Conservation (phyloP, 2,329 filamentous ascomycete species). For the Cladophialophora psammophila region DNA sequence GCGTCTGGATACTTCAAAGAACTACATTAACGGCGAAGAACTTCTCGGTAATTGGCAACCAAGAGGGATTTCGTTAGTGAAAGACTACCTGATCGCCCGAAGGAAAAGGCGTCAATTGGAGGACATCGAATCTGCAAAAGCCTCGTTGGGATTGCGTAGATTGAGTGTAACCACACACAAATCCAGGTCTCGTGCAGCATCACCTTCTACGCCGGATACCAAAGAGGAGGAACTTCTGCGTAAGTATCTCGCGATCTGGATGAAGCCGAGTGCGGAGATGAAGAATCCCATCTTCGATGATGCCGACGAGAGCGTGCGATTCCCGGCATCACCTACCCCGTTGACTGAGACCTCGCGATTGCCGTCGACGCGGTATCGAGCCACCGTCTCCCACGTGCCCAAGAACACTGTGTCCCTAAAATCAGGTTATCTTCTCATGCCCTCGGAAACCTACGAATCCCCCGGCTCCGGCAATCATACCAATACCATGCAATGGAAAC, state of each 20-base stretch:
- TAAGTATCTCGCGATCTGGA: constrained; percentile 44
- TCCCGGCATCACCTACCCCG: constrained; percentile 37
- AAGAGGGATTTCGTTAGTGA: constrained; percentile 86
- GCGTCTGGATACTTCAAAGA: constrained; percentile 93
- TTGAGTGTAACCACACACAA: constrained; percentile 40
- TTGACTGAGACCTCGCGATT: constrained; percentile 42
- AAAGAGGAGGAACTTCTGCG: constrained; percentile 50
- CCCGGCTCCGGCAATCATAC: constrained; percentile 15
- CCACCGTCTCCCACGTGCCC: constrained; percentile 76
- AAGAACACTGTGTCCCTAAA: constrained; percentile 86
- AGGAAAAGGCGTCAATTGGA: constrained; percentile 76
- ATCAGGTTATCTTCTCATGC: constrained; percentile 85
- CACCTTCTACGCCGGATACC: constrained; percentile 26
- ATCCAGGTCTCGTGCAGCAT: constrained; percentile 27
- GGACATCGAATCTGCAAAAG: constrained; percentile 74
- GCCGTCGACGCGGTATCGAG: constrained; percentile 70
- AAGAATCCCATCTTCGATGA: constrained; percentile 54
- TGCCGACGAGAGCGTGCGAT: constrained; percentile 53
- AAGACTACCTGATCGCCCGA: constrained; percentile 79
- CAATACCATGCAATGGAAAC: constrained; percentile 81
- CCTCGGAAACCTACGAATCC: constrained; percentile 68
- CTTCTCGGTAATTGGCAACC: constrained; percentile 83
- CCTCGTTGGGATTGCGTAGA: constrained; percentile 51
- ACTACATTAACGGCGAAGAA: constrained; percentile 97
- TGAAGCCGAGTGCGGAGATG: constrained; percentile 45